Conservation (phyloP, 164 flowering plant genomes). For the Pachysandra terminalis region DNA sequence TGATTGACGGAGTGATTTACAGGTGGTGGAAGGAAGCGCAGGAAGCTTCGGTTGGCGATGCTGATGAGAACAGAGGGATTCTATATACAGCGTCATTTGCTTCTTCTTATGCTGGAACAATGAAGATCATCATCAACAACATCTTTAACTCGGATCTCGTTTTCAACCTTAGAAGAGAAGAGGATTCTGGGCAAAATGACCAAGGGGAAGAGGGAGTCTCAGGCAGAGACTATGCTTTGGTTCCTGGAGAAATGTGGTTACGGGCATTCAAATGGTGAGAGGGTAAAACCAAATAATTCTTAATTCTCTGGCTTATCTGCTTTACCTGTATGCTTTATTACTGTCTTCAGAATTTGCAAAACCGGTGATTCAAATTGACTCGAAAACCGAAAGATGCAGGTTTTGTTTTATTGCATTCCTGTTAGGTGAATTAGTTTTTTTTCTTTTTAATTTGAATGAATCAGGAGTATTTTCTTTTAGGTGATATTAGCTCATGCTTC, state of each 20-base stretch:
- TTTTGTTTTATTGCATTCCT: not conserved
- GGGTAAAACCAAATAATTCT: not conserved
- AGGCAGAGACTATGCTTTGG: conserved; percentile 77
- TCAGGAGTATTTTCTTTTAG: not conserved
- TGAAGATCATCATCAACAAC: conserved; percentile 79
- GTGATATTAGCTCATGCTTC: not conserved
- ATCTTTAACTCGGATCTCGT: conserved; percentile 74
- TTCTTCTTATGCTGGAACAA: conserved; percentile 58
- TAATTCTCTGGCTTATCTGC: not conserved
- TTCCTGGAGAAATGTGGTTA: conserved; percentile 84
- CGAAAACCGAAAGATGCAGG: not conserved
- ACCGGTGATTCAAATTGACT: not conserved
- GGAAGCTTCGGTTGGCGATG: conserved; percentile 28
- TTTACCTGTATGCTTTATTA: not conserved
- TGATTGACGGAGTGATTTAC: conserved; percentile 17
- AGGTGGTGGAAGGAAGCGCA: conserved; percentile 99
- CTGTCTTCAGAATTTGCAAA: not conserved
- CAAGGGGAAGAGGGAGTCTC: conserved; percentile 58
- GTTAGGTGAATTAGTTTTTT: not conserved
- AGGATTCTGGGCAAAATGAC: conserved; percentile 36
- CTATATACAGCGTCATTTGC: conserved; percentile 49
- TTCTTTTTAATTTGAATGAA: too few species aligned
- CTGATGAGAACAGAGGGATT: conserved; percentile 47
- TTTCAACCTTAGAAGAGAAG: conserved; percentile 68
- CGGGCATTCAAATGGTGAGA: conserved; percentile 87